phyloP scores from a whole-genome alignment of 106 monocot genomes.

The Posidonia australis region DNA sequence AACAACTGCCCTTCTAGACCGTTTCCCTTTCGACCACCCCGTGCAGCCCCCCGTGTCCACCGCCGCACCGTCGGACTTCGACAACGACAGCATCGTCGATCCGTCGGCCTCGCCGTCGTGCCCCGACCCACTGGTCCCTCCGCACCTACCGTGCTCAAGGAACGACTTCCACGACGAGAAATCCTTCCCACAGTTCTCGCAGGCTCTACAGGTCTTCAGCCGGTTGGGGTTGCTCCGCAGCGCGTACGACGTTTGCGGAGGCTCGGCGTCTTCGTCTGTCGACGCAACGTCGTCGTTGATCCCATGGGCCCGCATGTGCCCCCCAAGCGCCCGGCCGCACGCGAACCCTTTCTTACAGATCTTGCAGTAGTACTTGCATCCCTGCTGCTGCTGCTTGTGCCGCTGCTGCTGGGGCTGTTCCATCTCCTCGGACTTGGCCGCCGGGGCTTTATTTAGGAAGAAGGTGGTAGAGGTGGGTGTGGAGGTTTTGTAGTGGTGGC shows the following conservation, averaged over 20 bases:
- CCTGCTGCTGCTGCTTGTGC: constrained; percentile 13
- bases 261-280: not conserved
- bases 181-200: constrained; percentile 57
- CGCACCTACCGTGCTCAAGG: constrained; percentile 48
- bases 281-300: constrained; percentile 28
- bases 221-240: constrained; percentile 50
- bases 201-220: constrained; percentile 27
- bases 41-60: not conserved
- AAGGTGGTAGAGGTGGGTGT: too few relatives aligned
- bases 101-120: constrained; percentile 3
- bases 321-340: constrained; percentile 65
- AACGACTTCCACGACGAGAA: constrained; percentile 68
- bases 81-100: not conserved
- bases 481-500: too few relatives aligned
- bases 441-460: too few relatives aligned
- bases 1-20: constrained; percentile 26
- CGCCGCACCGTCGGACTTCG: not conserved
- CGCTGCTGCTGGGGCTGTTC: constrained; percentile 22
- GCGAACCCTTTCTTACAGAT: constrained; percentile 72
- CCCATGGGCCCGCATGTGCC: constrained; percentile 77
- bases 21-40: constrained; percentile 57
- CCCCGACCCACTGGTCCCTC: constrained; percentile 15
- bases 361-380: constrained; percentile 52
- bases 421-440: constrained; percentile 1
- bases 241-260: constrained; percentile 35